Evolutionary conservation across 2,329 filamentous ascomycete genomes (phyloP).

Genomic region (Xylariaceae sp.): DNA sequence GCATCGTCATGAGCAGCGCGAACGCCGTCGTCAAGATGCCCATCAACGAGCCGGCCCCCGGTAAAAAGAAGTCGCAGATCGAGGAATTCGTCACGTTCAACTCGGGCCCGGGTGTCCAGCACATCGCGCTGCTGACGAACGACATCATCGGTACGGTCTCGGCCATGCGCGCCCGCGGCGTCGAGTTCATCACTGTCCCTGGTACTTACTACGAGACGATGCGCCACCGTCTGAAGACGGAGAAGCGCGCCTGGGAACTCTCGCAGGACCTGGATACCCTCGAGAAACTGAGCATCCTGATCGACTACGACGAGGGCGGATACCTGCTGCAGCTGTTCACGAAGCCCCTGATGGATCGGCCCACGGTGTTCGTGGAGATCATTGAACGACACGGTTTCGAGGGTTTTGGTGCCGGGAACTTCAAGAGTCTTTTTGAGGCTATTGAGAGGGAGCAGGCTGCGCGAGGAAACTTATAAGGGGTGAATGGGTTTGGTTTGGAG

Average conservation of each 20-base stretch:
- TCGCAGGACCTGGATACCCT: slow-evolving; percentile 76
- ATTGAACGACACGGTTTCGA: slow-evolving; percentile 88
- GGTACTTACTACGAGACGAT: slow-evolving; percentile 80
- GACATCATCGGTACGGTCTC: slow-evolving; percentile 75
- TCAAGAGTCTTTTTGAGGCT: slow-evolving; percentile 91
- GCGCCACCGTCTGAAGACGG: slow-evolving; percentile 63
- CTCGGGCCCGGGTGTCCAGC: slow-evolving; percentile 82
- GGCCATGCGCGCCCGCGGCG: slow-evolving; percentile 75
- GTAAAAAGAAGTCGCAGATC: slow-evolving; percentile 89
- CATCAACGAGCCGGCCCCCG: slow-evolving; percentile 89
- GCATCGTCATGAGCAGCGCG: slow-evolving; percentile 82
- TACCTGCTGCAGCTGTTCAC: slow-evolving; percentile 76
- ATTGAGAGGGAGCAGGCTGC: slow-evolving; percentile 89
- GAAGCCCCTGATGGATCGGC: slow-evolving; percentile 87
- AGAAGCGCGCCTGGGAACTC: slow-evolving; percentile 56
- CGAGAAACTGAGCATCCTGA: slow-evolving; percentile 75
- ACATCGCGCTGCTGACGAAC: slow-evolving; percentile 78
- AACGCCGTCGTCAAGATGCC: slow-evolving; percentile 94
- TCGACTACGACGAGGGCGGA: slow-evolving; percentile 90
- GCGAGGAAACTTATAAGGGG: slow-evolving; percentile 67
- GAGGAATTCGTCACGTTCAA: slow-evolving; percentile 93
- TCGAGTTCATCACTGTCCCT: slow-evolving; percentile 89
- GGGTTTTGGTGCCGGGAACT: slow-evolving; percentile 92
- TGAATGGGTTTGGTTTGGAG: not conserved
- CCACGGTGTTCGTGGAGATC: slow-evolving; percentile 94